A percentile compares a stretch with the other conserved stretches of the same genome.
phyloP scores from a whole-genome alignment of 768 basidiomycete genomes.

The Podaxis carcinomalis region DNA sequence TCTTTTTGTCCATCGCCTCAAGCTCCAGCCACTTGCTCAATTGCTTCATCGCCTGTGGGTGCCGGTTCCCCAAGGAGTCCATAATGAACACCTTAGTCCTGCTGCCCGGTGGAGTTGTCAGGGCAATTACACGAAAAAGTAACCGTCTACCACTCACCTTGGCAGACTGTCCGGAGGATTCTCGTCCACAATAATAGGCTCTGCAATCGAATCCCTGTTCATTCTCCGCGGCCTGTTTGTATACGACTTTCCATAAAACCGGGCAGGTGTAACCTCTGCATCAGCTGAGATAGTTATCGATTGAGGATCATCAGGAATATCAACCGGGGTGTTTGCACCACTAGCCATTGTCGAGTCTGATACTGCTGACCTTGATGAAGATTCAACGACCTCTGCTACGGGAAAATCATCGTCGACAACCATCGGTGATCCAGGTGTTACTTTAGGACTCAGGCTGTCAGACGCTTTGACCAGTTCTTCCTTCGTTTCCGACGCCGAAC shows the following conservation, averaged over 20 bases:
- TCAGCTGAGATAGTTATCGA: neutral
- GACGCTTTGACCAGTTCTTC: slow-evolving; percentile 5
- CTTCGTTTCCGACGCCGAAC: slow-evolving; percentile 10
- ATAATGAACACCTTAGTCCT: slow-evolving; percentile 85
- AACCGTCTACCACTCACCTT: neutral
- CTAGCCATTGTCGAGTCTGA: neutral
- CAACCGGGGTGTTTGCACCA: neutral
- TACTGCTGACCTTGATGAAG: neutral
- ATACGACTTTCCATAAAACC: slow-evolving; percentile 5
- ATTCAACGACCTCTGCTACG: slow-evolving; percentile 17
- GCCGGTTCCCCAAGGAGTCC: slow-evolving; percentile 81
- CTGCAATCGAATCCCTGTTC: neutral
- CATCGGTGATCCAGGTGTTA: neutral
- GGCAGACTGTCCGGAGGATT: neutral
- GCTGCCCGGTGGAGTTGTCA: neutral
- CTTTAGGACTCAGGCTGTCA: neutral
- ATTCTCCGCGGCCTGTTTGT: neutral
- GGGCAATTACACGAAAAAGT: neutral
- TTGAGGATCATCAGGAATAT: neutral
- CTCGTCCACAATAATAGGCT: neutral
- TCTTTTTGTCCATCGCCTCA: slow-evolving; percentile 77
- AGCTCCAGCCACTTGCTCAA: slow-evolving; percentile 63
- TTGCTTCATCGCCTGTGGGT: slow-evolving; percentile 57
- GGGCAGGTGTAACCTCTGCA: neutral
- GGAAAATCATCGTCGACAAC: slow-evolving; percentile 5